Evolutionary conservation across 2,329 filamentous ascomycete species (phyloP).

Genomic region (Fusarium penzigii): DNA sequence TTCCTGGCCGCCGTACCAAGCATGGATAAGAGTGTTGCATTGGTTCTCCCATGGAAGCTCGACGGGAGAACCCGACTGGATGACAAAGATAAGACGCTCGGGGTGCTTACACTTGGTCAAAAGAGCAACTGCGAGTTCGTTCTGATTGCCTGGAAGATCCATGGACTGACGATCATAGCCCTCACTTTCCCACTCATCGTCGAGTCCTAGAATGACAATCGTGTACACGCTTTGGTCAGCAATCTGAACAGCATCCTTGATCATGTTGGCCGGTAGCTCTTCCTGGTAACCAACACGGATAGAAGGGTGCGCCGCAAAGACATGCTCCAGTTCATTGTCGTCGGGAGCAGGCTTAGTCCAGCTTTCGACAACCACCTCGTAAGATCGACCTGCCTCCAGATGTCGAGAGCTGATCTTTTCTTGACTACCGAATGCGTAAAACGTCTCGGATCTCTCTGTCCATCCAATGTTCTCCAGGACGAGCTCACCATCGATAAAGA

Average conservation of each 20-base stretch:
- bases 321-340: too few relatives aligned
- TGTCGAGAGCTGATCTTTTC: neutral
- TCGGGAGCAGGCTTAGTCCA: too few relatives aligned
- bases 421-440: constrained; percentile 10
- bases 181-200: constrained; percentile 20
- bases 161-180: constrained; percentile 14
- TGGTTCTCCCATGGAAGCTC: constrained; percentile 8
- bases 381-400: neutral
- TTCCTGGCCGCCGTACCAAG: constrained; percentile 13
- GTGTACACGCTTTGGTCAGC: constrained; percentile 10
- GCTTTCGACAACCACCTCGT: too few relatives aligned
- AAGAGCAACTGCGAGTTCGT: constrained; percentile 3
- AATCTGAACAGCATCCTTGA: constrained; percentile 7
- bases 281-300: constrained; percentile 13
- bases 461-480: constrained; percentile 7
- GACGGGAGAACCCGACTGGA: constrained; percentile 15
- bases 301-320: constrained; percentile 10
- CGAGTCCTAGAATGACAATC: constrained; percentile 10
- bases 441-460: constrained; percentile 3
- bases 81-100: constrained; percentile 11
- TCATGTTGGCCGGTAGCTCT: constrained; percentile 2
- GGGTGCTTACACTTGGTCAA: neutral
- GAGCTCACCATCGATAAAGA: constrained; percentile 4
- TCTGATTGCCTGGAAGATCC: constrained; percentile 10
- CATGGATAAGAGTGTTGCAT: constrained; percentile 3